These are phyloP conservation scores for Tritrichomonas musculus DNA, from an alignment of 208 protist species.

Conservation along the genomic window DNA sequence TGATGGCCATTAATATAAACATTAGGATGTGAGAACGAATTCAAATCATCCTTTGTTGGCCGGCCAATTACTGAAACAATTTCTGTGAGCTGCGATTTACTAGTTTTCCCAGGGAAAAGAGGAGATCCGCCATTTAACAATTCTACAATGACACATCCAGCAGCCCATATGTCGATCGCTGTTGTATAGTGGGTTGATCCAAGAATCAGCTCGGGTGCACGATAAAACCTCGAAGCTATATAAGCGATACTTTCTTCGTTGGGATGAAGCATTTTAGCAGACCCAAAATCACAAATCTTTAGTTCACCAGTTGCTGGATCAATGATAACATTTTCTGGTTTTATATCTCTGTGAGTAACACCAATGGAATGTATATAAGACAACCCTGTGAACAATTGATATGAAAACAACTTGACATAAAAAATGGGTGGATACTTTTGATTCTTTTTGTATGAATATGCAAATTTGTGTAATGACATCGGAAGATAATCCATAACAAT, in stretches of 20 bases:
- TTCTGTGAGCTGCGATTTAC: neutral
- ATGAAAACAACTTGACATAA: constrained; percentile 68
- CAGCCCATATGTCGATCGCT: constrained; percentile 69
- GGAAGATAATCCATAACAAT: constrained; percentile 97
- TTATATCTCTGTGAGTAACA: constrained; percentile 84
- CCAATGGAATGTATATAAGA: constrained; percentile 80
- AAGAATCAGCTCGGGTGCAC: constrained; percentile 83
- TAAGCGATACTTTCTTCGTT: constrained; percentile 78
- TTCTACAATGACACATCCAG: neutral
- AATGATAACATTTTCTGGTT: constrained; percentile 80
- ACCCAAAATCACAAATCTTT: constrained; percentile 89
- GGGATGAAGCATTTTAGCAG: constrained; percentile 53
- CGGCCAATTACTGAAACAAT: neutral
- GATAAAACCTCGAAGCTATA: constrained; percentile 83
- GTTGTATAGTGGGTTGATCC: constrained; percentile 80
- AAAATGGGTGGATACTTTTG: neutral
- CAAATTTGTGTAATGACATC: constrained; percentile 78
- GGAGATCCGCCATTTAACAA: neutral
- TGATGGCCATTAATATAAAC: neutral
- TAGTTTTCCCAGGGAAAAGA: neutral
- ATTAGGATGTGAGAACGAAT: neutral
- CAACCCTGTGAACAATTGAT: constrained; percentile 88
- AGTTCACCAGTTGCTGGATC: constrained; percentile 67
- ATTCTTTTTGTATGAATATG: constrained; percentile 70
- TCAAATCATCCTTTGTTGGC: neutral